Evolutionary conservation across 2,329 filamentous ascomycete species (phyloP).

Genomic region (Aspergillus fischeri): DNA sequence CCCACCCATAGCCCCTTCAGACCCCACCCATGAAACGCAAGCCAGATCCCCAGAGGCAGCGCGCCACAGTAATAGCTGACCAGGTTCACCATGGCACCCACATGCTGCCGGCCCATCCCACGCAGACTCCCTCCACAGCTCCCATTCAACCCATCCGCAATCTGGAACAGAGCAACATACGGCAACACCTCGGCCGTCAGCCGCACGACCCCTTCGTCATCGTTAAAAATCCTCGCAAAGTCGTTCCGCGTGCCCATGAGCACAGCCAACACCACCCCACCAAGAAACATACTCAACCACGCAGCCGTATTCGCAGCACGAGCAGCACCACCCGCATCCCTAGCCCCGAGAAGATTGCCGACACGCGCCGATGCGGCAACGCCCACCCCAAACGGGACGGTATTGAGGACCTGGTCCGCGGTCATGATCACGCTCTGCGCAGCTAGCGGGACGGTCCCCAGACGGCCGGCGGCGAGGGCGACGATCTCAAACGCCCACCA

Average conservation of each 20-base stretch:
- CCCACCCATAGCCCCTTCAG: slow-evolving; percentile 77
- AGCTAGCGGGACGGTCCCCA: slow-evolving; percentile 75
- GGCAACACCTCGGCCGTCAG: slow-evolving; percentile 79
- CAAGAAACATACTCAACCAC: slow-evolving; percentile 65
- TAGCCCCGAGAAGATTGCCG: slow-evolving; percentile 73
- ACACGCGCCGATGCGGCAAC: slow-evolving; percentile 74
- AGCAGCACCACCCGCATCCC: slow-evolving; percentile 61
- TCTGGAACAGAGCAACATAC: slow-evolving; percentile 84
- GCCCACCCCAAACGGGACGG: slow-evolving; percentile 80
- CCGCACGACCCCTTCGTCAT: slow-evolving; percentile 65
- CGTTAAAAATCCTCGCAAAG: slow-evolving; percentile 77
- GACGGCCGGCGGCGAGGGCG: slow-evolving; percentile 71
- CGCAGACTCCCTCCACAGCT: slow-evolving; percentile 75
- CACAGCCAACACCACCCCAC: slow-evolving; percentile 61
- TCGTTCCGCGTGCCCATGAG: slow-evolving; percentile 68
- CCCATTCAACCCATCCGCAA: slow-evolving; percentile 82
- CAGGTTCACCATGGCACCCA: slow-evolving; percentile 77
- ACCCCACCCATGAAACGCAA: slow-evolving; percentile 84
- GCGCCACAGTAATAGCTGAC: slow-evolving; percentile 81
- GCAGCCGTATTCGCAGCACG: slow-evolving; percentile 73
- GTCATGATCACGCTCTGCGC: slow-evolving; percentile 90
- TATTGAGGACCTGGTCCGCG: slow-evolving; percentile 77
- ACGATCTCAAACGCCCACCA: slow-evolving; percentile 97
- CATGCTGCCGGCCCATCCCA: slow-evolving; percentile 82
- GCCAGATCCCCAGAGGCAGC: slow-evolving; percentile 73